Evolutionary conservation across 306 rosid species (phyloP).

Genomic region (Cicer yamashitae): DNA sequence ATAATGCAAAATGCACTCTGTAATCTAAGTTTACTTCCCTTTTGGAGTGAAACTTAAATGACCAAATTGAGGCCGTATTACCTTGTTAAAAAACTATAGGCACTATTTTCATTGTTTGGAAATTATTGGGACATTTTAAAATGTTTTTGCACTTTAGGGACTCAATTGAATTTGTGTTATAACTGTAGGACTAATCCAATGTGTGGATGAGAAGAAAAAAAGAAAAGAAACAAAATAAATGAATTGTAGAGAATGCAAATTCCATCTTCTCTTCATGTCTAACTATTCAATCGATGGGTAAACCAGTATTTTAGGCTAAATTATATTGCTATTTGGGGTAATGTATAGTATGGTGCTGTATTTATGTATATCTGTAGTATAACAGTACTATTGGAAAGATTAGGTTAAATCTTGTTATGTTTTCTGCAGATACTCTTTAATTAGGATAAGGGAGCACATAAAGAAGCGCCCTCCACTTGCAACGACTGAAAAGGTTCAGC

Average conservation of each 20-base stretch:
- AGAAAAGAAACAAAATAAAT: not conserved
- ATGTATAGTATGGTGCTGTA: slow-evolving; percentile 13
- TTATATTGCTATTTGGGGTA: slow-evolving; percentile 3
- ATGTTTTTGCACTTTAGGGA: not conserved
- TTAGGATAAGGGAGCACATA: slow-evolving; percentile 86
- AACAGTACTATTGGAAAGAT: slow-evolving; percentile 34
- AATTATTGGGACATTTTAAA: not conserved
- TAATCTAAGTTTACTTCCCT: slow-evolving; percentile 31
- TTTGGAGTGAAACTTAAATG: slow-evolving; percentile 17
- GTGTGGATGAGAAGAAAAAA: slow-evolving; percentile 21
- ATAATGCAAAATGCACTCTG: slow-evolving; percentile 1
- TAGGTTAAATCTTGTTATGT: slow-evolving; percentile 32
- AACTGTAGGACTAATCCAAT: slow-evolving; percentile 14
- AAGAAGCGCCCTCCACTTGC: slow-evolving; percentile 96
- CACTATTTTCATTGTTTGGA: slow-evolving; percentile 18
- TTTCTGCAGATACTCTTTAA: slow-evolving; percentile 70
- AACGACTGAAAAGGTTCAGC: slow-evolving; percentile 96
- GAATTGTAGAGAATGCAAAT: not conserved
- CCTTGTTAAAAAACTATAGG: not conserved
- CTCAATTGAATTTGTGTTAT: slow-evolving; percentile 7
- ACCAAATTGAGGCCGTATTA: slow-evolving; percentile 29
- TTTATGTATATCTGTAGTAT: not conserved
- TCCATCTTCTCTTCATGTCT: not conserved
- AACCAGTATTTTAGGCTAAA: slow-evolving; percentile 26
- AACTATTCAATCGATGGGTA: not conserved